Base-by-base conservation (phyloP, 2,329 filamentous ascomycete species). In the Alternaria brassicicola region DNA sequence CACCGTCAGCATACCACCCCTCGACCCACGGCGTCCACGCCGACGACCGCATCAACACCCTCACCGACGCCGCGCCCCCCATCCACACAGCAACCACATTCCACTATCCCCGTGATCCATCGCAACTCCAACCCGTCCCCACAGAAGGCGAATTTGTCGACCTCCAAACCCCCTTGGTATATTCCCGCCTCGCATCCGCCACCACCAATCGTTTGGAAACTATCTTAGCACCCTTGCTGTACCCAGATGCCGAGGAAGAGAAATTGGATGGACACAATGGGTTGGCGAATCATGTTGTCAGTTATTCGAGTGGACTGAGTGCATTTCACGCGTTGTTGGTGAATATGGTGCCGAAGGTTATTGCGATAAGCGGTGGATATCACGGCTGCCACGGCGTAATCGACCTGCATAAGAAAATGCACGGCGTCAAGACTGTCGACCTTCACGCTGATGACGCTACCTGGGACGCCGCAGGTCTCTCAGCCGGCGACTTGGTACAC, bases 331-430 rank as follows among this genome's bases (percentile, higher is more conserved):
- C 92, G 30, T 82, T 96, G 57, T 84, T 98, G 2, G 88, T 93
- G n/a, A 87, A 88, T 71, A 80, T 96, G 8, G 93, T 96, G 75
- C 95, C 95, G 1, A 87, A 87, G 67, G 88, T 89, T 57, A 87
- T 98, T 55, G 89, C 92, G 66, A 92, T 98, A 64, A 88, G 88
- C 35, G 88, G 85, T 15, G 93, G 93, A 39, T 99, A 98, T 79
- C 95, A 98, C 80, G 95, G 95, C 68, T 96, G 92, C 78, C 92
- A 97, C 77, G 92, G 91, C 61, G 91, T 97, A 28, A 85, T 97
- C 68, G 78, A 78, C 30, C 79, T 98, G 53, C 83, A 96, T 65
- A 78, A 84, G 58, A 91, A 92, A 63, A 86, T 97, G 48, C 92
- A 89, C 25, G 89, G 90, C 0, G 85, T 96, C 25, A 78, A 89